Percentiles rank a stretch among this genome's conserved stretches.
These are phyloP conservation scores for Mycena galopus DNA, from an alignment of 768 basidiomycete species.

Conservation along the genomic window DNA sequence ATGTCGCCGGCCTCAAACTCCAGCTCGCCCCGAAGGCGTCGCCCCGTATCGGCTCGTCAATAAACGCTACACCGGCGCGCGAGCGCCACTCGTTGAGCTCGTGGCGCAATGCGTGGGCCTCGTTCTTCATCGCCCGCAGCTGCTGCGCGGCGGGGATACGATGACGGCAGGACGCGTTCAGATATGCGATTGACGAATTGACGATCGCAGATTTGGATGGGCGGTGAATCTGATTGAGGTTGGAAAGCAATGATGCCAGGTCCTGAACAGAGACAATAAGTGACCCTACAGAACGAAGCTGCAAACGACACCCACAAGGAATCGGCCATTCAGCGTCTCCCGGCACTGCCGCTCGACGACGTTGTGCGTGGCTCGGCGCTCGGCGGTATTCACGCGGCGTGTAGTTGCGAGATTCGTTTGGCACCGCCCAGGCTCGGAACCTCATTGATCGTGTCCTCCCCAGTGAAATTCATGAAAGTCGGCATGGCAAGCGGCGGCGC, in stretches of 20 bases:
- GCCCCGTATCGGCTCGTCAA: constrained; percentile 80
- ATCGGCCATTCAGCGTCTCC: constrained; percentile 80
- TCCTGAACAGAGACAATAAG: constrained; percentile 63
- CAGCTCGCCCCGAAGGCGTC: constrained; percentile 82
- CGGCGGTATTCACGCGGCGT: constrained; percentile 82
- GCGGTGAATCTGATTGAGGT: constrained; percentile 90
- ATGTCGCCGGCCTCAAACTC: constrained; percentile 65
- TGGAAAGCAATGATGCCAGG: constrained; percentile 91
- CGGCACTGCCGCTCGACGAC: constrained; percentile 82
- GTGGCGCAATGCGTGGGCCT: constrained; percentile 87
- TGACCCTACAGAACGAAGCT: not conserved
- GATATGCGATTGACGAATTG: constrained; percentile 93
- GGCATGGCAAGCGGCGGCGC: constrained; percentile 37
- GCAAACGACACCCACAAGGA: constrained; percentile 52
- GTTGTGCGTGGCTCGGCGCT: constrained; percentile 84
- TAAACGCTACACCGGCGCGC: constrained; percentile 75
- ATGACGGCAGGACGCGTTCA: constrained; percentile 86
- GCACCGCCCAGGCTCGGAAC: not conserved
- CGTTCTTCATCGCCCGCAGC: constrained; percentile 81
- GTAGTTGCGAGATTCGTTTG: constrained; percentile 61
- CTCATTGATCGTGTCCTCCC: constrained; percentile 33
- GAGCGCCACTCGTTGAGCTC: constrained; percentile 96
- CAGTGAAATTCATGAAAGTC: constrained; percentile 36
- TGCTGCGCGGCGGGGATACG: constrained; percentile 86
- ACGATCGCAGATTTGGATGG: constrained; percentile 98